Evolutionary conservation across 2,329 filamentous ascomycete genomes (phyloP).

Genomic region (Ustilaginoidea virens): DNA sequence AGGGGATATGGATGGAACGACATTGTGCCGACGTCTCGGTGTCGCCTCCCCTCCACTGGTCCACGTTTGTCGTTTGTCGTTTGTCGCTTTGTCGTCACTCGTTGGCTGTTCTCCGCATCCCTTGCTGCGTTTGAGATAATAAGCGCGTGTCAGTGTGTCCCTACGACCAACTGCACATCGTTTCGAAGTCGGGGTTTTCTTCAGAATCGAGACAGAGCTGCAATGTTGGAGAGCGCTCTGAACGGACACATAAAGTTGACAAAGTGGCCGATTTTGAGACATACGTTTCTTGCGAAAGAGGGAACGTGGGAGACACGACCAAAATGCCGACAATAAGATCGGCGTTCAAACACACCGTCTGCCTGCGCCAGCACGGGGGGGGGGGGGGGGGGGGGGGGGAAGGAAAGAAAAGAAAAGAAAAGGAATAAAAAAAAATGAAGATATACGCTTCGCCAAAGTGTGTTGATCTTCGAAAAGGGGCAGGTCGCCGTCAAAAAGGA

Average conservation of each 20-base stretch:
- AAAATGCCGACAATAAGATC: not conserved
- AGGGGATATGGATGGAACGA: conserved; percentile 43
- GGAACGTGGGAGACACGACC: not conserved
- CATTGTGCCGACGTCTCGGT: conserved; percentile 24
- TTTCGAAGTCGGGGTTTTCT: conserved; percentile 1
- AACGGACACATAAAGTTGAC: too few relatives aligned
- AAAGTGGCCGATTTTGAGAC: conserved; percentile 1
- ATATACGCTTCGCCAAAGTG: not conserved
- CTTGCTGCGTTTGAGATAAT: not conserved
- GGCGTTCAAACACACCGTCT: too few relatives aligned
- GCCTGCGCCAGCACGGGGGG: too few relatives aligned
- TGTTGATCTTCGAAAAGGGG: too few relatives aligned
- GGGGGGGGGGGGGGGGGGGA: too few relatives aligned
- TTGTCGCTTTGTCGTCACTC: not conserved
- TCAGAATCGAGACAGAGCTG: not conserved
- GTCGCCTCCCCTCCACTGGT: too few relatives aligned
- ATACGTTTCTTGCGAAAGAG: conserved; percentile 1
- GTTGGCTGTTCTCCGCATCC: not conserved
- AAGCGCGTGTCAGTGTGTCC: too few relatives aligned
- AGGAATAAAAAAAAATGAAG: too few relatives aligned
- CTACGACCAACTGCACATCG: conserved; percentile 2
- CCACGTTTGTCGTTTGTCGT: too few relatives aligned
- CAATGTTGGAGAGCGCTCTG: not conserved
- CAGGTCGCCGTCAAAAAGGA: too few relatives aligned
- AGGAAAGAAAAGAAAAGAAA: too few relatives aligned